A percentile compares a stretch with the other conserved stretches of the same genome.
These are phyloP conservation scores for Prillingera fragicola DNA, from an alignment of 1,284 basidiomycete species.

Conservation along the genomic window DNA sequence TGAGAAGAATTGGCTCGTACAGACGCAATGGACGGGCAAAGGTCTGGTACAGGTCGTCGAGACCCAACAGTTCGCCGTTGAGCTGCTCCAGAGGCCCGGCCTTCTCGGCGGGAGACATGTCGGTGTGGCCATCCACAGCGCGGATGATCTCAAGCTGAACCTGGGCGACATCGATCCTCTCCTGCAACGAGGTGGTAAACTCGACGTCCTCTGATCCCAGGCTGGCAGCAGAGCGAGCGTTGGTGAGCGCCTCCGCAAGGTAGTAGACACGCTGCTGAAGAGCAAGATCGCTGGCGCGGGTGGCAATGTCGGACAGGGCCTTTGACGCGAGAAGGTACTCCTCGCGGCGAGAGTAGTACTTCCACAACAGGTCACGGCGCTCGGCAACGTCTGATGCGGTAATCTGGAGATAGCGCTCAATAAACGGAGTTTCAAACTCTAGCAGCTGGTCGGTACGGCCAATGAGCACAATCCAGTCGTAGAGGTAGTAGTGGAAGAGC, in stretches of 20 bases:
- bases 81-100: constrained; percentile 60
- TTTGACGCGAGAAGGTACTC: constrained; percentile 79
- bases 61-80: constrained; percentile 49
- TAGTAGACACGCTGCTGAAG: constrained; percentile 76
- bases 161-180: constrained; percentile 93
- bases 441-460: constrained; percentile 81
- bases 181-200: constrained; percentile 87
- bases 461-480: constrained; percentile 83
- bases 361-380: constrained; percentile 90
- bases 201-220: constrained; percentile 71
- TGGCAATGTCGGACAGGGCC: constrained; percentile 78
- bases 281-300: constrained; percentile 64
- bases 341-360: constrained; percentile 88
- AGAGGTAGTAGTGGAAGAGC: constrained; percentile 89
- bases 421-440: constrained; percentile 52
- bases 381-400: constrained; percentile 45
- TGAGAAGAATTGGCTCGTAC: constrained; percentile 77
- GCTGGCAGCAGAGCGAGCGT: constrained; percentile 88
- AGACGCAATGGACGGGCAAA: constrained; percentile 85
- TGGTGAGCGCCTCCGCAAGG: constrained; percentile 85
- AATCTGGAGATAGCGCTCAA: constrained; percentile 73
- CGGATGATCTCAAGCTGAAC: constrained; percentile 78
- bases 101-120: constrained; percentile 51
- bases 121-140: constrained; percentile 45
- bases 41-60: constrained; percentile 68